Base-by-base conservation (phyloP, 257 asterid genomes). In the Penstemon davidsonii region DNA sequence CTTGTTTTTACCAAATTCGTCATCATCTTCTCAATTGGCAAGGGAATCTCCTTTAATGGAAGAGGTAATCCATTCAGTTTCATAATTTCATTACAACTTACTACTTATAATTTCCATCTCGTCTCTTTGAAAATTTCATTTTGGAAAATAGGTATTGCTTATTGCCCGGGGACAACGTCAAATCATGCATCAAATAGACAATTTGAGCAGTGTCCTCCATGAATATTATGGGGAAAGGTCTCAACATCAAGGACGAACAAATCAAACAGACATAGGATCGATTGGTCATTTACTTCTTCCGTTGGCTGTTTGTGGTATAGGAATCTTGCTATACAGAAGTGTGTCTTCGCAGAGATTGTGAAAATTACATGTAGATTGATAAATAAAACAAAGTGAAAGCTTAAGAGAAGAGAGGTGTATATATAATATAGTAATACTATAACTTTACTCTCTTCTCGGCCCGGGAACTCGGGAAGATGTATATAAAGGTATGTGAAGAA, bases 101-200 rank as follows among this genome's bases (percentile, higher is more conserved):
- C n/a, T 12, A 11, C n/a, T 49, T 12, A 13, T 6, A 10, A 12
- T 49, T 10, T 49, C 54, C n/a, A 49, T 15, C 54, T 49, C 6
- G 19, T 49, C 15, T 10, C 54, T 49, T 49, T 9, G 15, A 49
- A 49, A 9, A 3, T 66, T 52, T 61, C 55, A 60, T 71, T 15
- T 75, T 64, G 70, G 6, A 66, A 25, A 1, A 70, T 82, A 94
- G 99, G 86, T 91, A 8, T 69, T 87, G 43, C 82, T 83, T 38
- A 80, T 94, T 73, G 73, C 90, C 12, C 90, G 97, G 40, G 87
- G 86, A 42, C 97, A 94, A 60, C 91, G 96, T 13, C 96, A 94
- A 78, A 79, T 89, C 55, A 80, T 94, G 86, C 96, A 86, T 78
- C 99, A 94, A 66, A 81, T 91, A 7, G 96, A 94, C 81, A 88